A percentile compares a stretch with the other conserved stretches of the same genome.
Evolutionary conservation across 108 stramenopile genomes (phyloP).

Genomic region (Mayamaea pseudoterrestris): DNA sequence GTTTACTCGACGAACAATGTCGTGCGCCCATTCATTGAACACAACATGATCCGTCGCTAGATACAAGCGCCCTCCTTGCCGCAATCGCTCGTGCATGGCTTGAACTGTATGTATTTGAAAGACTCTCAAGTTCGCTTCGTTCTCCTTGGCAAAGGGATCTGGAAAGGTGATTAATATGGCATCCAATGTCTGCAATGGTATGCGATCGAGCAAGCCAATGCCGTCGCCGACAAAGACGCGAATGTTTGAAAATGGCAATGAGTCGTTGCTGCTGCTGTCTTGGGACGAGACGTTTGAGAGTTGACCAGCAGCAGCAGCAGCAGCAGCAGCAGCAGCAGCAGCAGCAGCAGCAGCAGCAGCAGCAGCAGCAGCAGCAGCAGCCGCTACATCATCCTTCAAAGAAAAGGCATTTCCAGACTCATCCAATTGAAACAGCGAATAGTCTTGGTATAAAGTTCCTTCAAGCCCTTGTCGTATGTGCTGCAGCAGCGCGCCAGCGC

Average conservation of each 20-base stretch:
- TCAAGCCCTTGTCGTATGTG: slow-evolving; percentile 19
- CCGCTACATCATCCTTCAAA: background rate
- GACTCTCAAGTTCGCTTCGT: slow-evolving; percentile 32
- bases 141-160: slow-evolving; percentile 51
- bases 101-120: slow-evolving; percentile 32
- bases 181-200: slow-evolving; percentile 36
- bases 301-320: too few relatives aligned
- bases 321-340: background rate
- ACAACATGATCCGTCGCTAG: slow-evolving; percentile 59
- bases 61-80: slow-evolving; percentile 31
- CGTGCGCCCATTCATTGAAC: slow-evolving; percentile 35
- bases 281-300: too few relatives aligned
- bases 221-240: slow-evolving; percentile 58
- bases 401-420: background rate
- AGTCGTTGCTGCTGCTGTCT: background rate
- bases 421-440: background rate
- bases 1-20: slow-evolving; percentile 20
- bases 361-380: background rate
- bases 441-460: background rate
- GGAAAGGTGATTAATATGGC: slow-evolving; percentile 53
- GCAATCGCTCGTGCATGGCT: slow-evolving; percentile 35
- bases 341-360: background rate
- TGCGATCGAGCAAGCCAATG: slow-evolving; percentile 36
- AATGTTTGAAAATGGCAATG: slow-evolving; percentile 26
- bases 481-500: slow-evolving; percentile 27